Base-by-base conservation (phyloP, 306 rosid species). In the Sesbania bispinosa region DNA sequence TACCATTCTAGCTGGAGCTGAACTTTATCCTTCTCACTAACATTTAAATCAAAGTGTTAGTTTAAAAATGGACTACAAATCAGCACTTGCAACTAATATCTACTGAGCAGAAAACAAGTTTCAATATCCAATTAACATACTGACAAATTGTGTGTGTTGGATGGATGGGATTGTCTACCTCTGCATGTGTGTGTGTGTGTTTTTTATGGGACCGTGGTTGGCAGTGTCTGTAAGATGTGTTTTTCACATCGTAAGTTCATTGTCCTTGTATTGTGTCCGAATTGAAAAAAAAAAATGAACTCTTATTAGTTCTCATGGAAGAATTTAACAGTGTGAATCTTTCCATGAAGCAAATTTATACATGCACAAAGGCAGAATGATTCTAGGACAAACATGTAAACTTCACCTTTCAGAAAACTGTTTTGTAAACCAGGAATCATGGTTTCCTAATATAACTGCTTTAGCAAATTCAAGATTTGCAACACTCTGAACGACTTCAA, bases 1-100 rank as follows among this genome's bases (percentile, higher is more conserved):
- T 84, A 94, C 98, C 96, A 83, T 78, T 90, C 97, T 64, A 94
- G 88, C 85, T 94, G 98, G 75, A 80, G 96, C 83, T 90, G 96
- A 71, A 94, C 98, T 7, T 85, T 67, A 61, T 89, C 96, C 85
- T 94, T 90, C 84, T 61, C 80, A 64, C 98, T 94, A 67, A 79
- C 73, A 84, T 61, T 76, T 58, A 67, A 84, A 79, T 46, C 11
- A 60, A 76, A 78, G 19, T 42, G 73, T 79, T 48, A 80, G 76
- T 73, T 70, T 20, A 79, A 67, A 58, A 10, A 16, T 47, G 58
- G 71, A 33, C 13, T 3, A 38, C 10, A 67, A 74, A 75, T 42
- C 51, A 79, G 47, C 50, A 39, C 62, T 54, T 41, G 45, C 41
- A 76, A 23, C 68, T 81, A 21, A 57, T 26, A 61, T 41, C 23